phyloP scores from a whole-genome alignment of 331 rosid genomes.

The Acacia pycnantha region DNA sequence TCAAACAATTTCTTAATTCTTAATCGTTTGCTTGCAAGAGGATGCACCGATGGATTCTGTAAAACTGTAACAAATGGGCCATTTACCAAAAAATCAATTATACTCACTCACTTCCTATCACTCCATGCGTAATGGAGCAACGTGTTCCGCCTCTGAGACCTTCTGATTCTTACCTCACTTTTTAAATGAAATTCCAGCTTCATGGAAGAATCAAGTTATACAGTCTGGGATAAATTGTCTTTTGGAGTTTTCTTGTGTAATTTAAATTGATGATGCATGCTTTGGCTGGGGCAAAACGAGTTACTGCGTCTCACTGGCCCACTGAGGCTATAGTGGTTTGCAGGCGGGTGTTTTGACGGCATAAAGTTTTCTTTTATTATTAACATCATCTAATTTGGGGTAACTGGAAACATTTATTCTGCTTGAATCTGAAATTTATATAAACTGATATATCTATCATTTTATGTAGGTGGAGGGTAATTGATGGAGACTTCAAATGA shows the following conservation, averaged over 20 bases:
- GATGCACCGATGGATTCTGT: not conserved
- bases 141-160: not conserved
- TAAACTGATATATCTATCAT: not conserved
- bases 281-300: not conserved
- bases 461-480: slow-evolving; percentile 27
- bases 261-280: not conserved
- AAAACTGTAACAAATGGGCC: not conserved
- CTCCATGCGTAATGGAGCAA: not conserved
- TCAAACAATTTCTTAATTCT: not conserved
- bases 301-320: not conserved
- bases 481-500: slow-evolving; percentile 51
- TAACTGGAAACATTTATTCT: not conserved
- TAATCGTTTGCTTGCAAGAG: not conserved
- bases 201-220: not conserved
- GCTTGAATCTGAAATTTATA: not conserved
- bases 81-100: not conserved
- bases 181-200: not conserved
- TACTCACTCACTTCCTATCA: not conserved
- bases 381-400: not conserved
- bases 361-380: not conserved
- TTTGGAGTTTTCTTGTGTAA: not conserved
- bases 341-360: not conserved
- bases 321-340: not conserved
- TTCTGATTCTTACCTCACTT: not conserved
- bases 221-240: not conserved